Conservation (phyloP, 495 filamentous ascomycete genomes). For the Diplogelasinospora grovesii region DNA sequence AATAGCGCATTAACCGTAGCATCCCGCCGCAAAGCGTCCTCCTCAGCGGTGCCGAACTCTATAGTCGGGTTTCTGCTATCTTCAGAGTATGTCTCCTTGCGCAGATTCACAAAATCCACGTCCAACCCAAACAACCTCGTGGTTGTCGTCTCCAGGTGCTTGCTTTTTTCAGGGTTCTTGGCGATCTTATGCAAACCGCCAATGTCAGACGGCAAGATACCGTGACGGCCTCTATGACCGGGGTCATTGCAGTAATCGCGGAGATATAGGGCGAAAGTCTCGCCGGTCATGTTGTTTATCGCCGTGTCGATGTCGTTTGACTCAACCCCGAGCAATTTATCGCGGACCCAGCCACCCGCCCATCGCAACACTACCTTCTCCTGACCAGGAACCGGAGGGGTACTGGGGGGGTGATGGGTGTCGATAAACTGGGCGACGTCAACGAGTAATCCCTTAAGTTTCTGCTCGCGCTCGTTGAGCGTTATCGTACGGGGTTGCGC, state of each 20-base stretch:
- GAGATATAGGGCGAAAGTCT: conserved; percentile 66
- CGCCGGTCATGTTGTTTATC: conserved; percentile 92
- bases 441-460: conserved; percentile 64
- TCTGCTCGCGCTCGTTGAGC: conserved; percentile 60
- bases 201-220: conserved; percentile 47
- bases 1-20: conserved; percentile 95
- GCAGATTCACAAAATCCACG: conserved; percentile 88
- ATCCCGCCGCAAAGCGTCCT: conserved; percentile 86
- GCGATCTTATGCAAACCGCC: conserved; percentile 69
- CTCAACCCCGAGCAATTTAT: conserved; percentile 76
- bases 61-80: conserved; percentile 85
- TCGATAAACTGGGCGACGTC: conserved; percentile 66
- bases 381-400: conserved; percentile 4
- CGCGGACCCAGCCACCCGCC: conserved; percentile 97
- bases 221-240: conserved; percentile 34
- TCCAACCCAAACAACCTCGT: conserved; percentile 81
- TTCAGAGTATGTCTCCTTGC: conserved; percentile 81
- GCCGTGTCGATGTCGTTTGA: conserved; percentile 94
- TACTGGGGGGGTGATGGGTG: background rate
- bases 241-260: conserved; percentile 45
- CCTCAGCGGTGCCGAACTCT: conserved; percentile 86
- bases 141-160: conserved; percentile 91
- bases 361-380: conserved; percentile 58
- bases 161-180: conserved; percentile 93
- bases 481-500: conserved; percentile 9